Evolutionary conservation across 495 filamentous ascomycete genomes (phyloP), one percentile per base, ranked within the genome.

Genomic region (Darksidea phi): DNA sequence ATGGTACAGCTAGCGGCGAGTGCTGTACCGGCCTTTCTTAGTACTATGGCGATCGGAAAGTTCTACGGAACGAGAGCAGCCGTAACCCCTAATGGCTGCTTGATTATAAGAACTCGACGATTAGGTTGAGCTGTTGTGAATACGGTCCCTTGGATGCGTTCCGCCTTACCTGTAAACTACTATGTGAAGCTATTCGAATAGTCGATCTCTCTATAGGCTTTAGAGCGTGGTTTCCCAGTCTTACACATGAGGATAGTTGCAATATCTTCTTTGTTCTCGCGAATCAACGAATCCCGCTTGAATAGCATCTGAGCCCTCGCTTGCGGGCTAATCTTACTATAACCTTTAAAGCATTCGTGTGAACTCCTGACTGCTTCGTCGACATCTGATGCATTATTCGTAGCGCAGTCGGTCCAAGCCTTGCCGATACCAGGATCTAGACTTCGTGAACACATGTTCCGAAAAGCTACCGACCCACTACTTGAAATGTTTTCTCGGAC

Each of bases 51-150:
- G 13, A 72, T 67, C 0, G 72, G 74, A 56, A 75, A 77, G 61
- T 88, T 87, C 85, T 84, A 88, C 0, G 85, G 85, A 3, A 86
- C 84, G 17, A 88, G 70, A 0, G 83, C 84, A n/a, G 79, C 85
- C 1, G 81, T 78, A 6, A 86, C 84, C 18, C 85, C 85, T 63
- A 87, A 79, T 0, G 84, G 82, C 72, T 89, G 86, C 74, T 88
- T 88, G 58, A 89, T 76, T 0, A 84, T 88, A 54, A 90, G 82
- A 34, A 87, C 73, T 4, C 87, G 77, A n/a, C 87, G 76, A 24
- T 82, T 81, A 0, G 85, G 82, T 0, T 79, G 73, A 0, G 84
- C 70, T 8, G 86, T 77, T 3, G 76, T 73, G 21, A 80, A 78
- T 0, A 86, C 76, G 0, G 78, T 79, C 24, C 87, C 87, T 5